Evolutionary conservation across 306 rosid genomes (phyloP).

Genomic region (Mimosa pudica): DNA sequence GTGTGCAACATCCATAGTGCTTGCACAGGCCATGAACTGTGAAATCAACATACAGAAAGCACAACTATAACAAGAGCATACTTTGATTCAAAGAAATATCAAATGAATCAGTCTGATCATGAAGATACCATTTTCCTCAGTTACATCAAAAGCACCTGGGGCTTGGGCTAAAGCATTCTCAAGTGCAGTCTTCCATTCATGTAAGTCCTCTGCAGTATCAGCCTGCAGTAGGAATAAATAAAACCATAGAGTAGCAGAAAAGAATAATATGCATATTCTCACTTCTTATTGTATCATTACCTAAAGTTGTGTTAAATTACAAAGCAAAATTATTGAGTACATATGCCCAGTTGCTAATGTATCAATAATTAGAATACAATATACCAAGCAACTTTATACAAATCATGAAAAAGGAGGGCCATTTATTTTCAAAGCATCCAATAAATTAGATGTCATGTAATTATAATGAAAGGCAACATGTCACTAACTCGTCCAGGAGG

Average conservation of each 20-base stretch:
- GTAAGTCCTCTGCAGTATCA: conserved; percentile 83
- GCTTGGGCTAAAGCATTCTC: conserved; percentile 89
- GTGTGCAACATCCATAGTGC: conserved; percentile 7
- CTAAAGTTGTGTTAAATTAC: background rate
- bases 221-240: conserved; percentile 62
- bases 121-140: conserved; percentile 78
- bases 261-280: conserved; percentile 20
- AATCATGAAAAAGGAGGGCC: background rate
- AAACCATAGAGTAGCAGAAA: conserved; percentile 19
- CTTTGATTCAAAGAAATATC: conserved; percentile 73
- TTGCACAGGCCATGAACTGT: conserved; percentile 32
- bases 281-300: conserved; percentile 26
- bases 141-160: conserved; percentile 56
- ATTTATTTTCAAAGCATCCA: conserved; percentile 1
- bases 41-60: conserved; percentile 42
- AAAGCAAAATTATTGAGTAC: background rate
- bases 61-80: conserved; percentile 56
- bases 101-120: conserved; percentile 68
- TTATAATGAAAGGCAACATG: background rate
- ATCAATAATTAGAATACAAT: background rate
- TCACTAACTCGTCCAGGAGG: background rate
- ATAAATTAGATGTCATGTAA: background rate
- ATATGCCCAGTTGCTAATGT: background rate
- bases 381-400: background rate
- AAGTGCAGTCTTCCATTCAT: conserved; percentile 94